Evolutionary conservation across 768 basidiomycete species (phyloP).

Genomic region (Serendipita sp.): DNA sequence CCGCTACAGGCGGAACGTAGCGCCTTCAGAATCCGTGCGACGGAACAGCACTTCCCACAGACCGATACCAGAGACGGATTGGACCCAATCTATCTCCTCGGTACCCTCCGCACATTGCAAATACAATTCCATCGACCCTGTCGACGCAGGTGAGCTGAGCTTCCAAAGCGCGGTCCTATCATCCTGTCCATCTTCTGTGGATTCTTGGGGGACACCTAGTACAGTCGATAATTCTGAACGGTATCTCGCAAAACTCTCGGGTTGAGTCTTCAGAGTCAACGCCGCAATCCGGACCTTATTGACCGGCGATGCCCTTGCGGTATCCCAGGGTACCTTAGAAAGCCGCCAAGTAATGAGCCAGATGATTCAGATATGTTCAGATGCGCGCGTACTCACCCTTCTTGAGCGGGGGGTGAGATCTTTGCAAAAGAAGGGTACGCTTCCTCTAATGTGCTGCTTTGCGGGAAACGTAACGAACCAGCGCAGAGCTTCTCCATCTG

Average conservation of each 20-base stretch:
- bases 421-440: conserved; percentile 57
- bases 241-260: not conserved
- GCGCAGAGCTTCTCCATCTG: conserved; percentile 38
- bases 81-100: not conserved
- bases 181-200: not conserved
- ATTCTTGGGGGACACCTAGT: not conserved
- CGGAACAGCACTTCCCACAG: not conserved
- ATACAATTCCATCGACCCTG: not conserved
- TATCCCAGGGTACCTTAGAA: not conserved
- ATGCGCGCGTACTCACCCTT: conserved; percentile 29
- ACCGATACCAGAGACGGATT: not conserved
- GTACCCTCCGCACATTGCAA: not conserved
- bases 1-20: too few species aligned
- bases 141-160: not conserved
- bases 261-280: not conserved
- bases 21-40: not conserved
- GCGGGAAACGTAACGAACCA: conserved; percentile 41
- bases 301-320: not conserved
- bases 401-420: conserved; percentile 46
- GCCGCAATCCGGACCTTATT: not conserved
- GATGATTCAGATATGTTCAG: not conserved
- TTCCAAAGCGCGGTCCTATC: not conserved
- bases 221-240: not conserved
- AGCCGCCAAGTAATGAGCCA: not conserved
- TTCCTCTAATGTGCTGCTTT: conserved; percentile 14